Base-by-base conservation (phyloP, 208 protist species). In the Leishmania aethiopica region DNA sequence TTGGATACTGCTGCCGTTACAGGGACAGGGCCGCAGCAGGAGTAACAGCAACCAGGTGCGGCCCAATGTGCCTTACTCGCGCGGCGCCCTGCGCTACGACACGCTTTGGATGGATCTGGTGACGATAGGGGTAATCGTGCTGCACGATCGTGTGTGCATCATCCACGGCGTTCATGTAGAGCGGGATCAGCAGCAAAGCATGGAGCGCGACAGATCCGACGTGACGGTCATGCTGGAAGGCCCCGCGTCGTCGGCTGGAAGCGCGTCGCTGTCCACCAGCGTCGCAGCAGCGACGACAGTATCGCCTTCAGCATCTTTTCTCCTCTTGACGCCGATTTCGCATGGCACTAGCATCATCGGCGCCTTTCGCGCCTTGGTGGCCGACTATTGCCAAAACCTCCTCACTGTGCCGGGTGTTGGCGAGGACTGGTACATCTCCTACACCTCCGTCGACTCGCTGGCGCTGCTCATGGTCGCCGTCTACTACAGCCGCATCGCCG, bases 351-450 rank as follows among this genome's bases (percentile, higher is more conserved):
- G 57, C 55, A 78, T 22, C 75, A 22, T 8, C 35, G 22, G 40
- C 53, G 3, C 53, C 25, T 55, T 77, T 8, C 47, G 76, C 8
- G 42, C 32, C 22, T 35, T 69, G 45, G 22, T 85, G 22, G 10
- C 17, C 17, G 75, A 35, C 42, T 86, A 85, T 79, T 84, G 53
- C 84, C 57, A 49, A 22, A 93, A 94, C 81, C 82, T 88, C 49
- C 83, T 86, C 32, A 51, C 72, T 1, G 90, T 88, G 8, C 57
- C 85, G 8, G 91, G 91, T 40, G 82, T 89, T 19, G 94, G 92
- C 19, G 80, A 81, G 37, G 92, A 97, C 79, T 89, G 81, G 80
- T 97, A 97, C 84, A 81, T 89, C 35, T 85, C 80, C 55, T 93
- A 92, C 83, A 92, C 92, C 66, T 37, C 67, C 53, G 67, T 90